These are phyloP conservation scores for Silybum marianum DNA, from an alignment of 129 eudicot species.

Conservation along the genomic window DNA sequence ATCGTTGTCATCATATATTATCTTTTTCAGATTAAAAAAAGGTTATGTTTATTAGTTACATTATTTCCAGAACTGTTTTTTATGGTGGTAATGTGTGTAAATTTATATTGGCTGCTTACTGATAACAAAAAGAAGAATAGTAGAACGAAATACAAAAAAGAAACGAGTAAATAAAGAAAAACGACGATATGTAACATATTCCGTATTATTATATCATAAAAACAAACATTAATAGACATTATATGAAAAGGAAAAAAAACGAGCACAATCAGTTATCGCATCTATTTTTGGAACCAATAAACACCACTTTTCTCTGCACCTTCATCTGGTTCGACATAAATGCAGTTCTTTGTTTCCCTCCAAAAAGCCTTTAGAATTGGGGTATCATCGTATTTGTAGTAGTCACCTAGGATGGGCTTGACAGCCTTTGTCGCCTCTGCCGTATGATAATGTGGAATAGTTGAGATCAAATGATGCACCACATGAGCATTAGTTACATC, in stretches of 20 bases:
- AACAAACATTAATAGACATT: background rate
- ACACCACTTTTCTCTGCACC: slow-evolving; percentile 35
- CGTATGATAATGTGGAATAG: slow-evolving; percentile 44
- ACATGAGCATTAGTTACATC: slow-evolving; percentile 29
- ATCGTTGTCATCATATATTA: too few relatives aligned
- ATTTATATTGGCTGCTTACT: too few relatives aligned
- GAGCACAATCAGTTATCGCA: background rate
- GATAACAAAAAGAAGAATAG: too few relatives aligned
- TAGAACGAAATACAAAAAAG: background rate
- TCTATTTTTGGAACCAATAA: slow-evolving; percentile 37
- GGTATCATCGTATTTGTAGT: slow-evolving; percentile 33
- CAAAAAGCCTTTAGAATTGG: slow-evolving; percentile 30
- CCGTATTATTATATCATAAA: background rate
- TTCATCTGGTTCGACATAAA: slow-evolving; percentile 34
- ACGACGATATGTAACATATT: background rate
- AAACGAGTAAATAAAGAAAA: background rate
- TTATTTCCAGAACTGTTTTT: too few relatives aligned
- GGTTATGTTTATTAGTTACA: too few relatives aligned
- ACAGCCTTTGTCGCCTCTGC: slow-evolving; percentile 39
- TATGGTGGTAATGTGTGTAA: too few relatives aligned
- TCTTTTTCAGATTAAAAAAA: too few relatives aligned
- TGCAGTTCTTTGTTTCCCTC: slow-evolving; percentile 33
- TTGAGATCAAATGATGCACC: slow-evolving; percentile 38
- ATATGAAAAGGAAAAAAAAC: background rate
- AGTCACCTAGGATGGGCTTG: slow-evolving; percentile 38